A percentile compares a stretch with the other conserved stretches of the same genome.
Conservation (phyloP, 1,284 basidiomycete species). For the Takashimella koratensis region DNA sequence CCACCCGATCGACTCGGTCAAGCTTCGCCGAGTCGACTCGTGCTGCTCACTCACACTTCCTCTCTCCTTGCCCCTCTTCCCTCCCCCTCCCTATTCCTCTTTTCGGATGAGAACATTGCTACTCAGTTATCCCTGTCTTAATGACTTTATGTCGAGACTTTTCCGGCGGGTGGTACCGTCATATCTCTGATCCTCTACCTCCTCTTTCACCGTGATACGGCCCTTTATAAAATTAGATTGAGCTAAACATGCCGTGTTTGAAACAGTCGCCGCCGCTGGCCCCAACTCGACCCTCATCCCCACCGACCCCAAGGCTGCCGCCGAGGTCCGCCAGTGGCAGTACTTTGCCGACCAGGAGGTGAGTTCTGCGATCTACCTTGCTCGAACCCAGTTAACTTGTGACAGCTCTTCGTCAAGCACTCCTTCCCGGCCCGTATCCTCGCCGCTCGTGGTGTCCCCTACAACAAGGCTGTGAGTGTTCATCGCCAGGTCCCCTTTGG, state of each 20-base stretch:
- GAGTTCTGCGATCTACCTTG: constrained; percentile 7
- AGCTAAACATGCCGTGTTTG: background rate
- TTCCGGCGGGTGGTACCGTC: constrained; percentile 53
- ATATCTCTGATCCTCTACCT: constrained; percentile 44
- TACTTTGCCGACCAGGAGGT: constrained; percentile 63
- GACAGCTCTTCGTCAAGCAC: constrained; percentile 39
- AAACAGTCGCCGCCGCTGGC: constrained; percentile 65
- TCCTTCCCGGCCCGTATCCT: constrained; percentile 52
- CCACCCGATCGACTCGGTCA: no score
- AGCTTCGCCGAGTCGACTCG: no score
- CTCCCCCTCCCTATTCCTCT: constrained; percentile 14
- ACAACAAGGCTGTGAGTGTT: constrained; percentile 61
- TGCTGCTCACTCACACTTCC: no score
- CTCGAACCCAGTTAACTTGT: background rate
- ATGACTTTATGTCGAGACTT: constrained; percentile 59
- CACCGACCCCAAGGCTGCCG: constrained; percentile 56
- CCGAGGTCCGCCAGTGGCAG: constrained; percentile 65
- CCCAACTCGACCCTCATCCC: constrained; percentile 66
- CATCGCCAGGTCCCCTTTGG: background rate
- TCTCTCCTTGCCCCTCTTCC: constrained; percentile 1
- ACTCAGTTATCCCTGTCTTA: constrained; percentile 65
- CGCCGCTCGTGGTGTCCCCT: constrained; percentile 49
- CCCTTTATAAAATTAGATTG: no score
- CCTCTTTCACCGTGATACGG: constrained; percentile 3
- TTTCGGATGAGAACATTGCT: constrained; percentile 48